Base-by-base conservation (phyloP, 306 rosid species). In the Quercus dentata region DNA sequence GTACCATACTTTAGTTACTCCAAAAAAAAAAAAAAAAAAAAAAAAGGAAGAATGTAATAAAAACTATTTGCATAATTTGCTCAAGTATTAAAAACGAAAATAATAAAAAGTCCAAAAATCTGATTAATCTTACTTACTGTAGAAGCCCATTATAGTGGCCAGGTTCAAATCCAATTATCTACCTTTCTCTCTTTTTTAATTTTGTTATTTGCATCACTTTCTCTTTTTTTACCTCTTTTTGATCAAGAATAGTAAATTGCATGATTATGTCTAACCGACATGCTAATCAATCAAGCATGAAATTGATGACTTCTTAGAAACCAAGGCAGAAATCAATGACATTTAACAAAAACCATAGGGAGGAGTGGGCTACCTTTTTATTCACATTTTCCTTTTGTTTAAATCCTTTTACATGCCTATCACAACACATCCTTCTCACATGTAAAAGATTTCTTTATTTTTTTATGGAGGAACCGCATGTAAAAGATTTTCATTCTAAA, bases 261-360 rank as follows among this genome's bases (percentile, higher is more conserved):
- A 88, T 86, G 83, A 88, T 88, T 88, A 81, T 88, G 91, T 88
- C 83, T 79, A 78, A 83, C 84, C 71, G 71, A 44, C 79, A 78
- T 74, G 62, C 72, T 85, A 75, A 80, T 80, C 83, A 85, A 88
- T 85, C 84, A 62, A 88, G 89, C 87, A 46, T 70, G 89, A 83
- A 83, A 69, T 88, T 73, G 68, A 85, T 81, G 80, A 55, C 84
- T 62, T 78, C 80, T 88, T 88, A 73, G 71, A 83, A 52, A 21
- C 67, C 59, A 88, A 72, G 85, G 5, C 56, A 75, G 19, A 0
- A 38, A 52, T 61, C 75, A 61, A 55, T 76, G 23, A 74, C 71
- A 74, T 76, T 46, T 68, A 41, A 30, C 31, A 3, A 68, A 68
- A 35, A 68, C 11, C 52, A 19, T 68, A 7, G 51, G 17, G 8